phyloP scores from a whole-genome alignment of 108 stramenopile genomes.

The Cyclotella sp. region DNA sequence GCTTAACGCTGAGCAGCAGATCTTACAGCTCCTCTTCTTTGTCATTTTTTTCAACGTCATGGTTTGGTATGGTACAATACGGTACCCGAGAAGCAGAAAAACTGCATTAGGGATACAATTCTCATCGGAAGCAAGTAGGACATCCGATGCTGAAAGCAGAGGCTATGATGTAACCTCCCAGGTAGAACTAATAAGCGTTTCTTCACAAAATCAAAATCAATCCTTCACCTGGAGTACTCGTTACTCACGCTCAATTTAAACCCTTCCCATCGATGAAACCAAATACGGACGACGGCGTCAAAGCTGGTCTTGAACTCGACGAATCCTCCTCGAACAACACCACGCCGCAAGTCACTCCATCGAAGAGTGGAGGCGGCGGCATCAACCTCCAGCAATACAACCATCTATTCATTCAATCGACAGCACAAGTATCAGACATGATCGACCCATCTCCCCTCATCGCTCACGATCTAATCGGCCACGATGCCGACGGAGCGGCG shows the following conservation, averaged over 20 bases:
- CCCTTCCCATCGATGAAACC: background rate
- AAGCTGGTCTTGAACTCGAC: conserved; percentile 6
- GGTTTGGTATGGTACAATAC: too few relatives aligned
- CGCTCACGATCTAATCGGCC: conserved; percentile 3
- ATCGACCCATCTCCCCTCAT: conserved; percentile 37
- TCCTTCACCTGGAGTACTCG: background rate
- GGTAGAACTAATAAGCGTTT: too few relatives aligned
- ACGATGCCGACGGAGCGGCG: conserved; percentile 1
- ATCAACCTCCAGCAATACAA: conserved; percentile 22
- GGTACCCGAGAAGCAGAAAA: too few relatives aligned
- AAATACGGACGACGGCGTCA: background rate
- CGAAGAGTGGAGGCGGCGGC: background rate
- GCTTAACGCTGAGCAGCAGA: too few relatives aligned
- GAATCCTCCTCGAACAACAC: background rate
- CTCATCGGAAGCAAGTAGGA: too few relatives aligned
- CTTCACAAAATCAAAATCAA: too few relatives aligned
- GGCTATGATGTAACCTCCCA: too few relatives aligned
- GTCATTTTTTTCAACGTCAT: too few relatives aligned
- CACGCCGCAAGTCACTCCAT: background rate
- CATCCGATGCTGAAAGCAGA: too few relatives aligned
- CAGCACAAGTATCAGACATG: background rate
- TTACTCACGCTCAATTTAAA: background rate
- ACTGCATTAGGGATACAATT: too few relatives aligned
- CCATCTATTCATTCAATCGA: background rate
- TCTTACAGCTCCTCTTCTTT: too few relatives aligned